Conservation (phyloP, 1,139 yeast species). For the Spencermartinsiella ligniputridi region DNA sequence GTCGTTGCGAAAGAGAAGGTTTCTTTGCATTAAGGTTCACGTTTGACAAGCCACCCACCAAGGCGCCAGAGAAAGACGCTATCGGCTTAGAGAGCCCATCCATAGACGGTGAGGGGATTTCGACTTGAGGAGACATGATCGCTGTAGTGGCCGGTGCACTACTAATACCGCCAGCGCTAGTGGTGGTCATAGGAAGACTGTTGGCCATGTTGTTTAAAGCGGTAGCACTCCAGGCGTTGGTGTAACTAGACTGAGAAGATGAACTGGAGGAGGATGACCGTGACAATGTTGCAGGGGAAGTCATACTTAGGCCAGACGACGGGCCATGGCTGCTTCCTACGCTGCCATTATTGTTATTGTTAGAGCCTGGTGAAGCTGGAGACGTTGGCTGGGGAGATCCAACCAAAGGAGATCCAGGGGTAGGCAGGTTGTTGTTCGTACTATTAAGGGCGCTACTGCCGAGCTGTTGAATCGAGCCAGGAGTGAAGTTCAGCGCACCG, state of each 20-base stretch:
- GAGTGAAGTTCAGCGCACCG: conserved; percentile 12
- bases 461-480: conserved; percentile 8
- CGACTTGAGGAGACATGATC: background rate
- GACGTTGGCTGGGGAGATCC: conserved; percentile 4
- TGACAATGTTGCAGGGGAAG: background rate
- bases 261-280: background rate
- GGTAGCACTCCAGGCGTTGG: background rate
- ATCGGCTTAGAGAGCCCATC: background rate
- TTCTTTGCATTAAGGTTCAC: conserved; percentile 16
- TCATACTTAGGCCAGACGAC: background rate
- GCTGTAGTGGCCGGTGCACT: background rate
- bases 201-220: background rate
- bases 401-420: background rate
- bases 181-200: too few species aligned
- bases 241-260: background rate
- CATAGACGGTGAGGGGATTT: background rate
- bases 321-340: background rate
- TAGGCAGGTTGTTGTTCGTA: background rate
- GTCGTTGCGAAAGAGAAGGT: conserved; percentile 32
- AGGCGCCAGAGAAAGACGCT: conserved; percentile 8
- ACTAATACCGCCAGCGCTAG: background rate
- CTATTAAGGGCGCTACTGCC: too few species aligned
- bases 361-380: conserved; percentile 3
- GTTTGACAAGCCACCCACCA: conserved; percentile 4
- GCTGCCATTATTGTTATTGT: background rate